Percentiles rank a stretch among this genome's conserved stretches.
Conservation (phyloP, 2,329 filamentous ascomycete genomes). For the Stagonosporopsis vannaccii region DNA sequence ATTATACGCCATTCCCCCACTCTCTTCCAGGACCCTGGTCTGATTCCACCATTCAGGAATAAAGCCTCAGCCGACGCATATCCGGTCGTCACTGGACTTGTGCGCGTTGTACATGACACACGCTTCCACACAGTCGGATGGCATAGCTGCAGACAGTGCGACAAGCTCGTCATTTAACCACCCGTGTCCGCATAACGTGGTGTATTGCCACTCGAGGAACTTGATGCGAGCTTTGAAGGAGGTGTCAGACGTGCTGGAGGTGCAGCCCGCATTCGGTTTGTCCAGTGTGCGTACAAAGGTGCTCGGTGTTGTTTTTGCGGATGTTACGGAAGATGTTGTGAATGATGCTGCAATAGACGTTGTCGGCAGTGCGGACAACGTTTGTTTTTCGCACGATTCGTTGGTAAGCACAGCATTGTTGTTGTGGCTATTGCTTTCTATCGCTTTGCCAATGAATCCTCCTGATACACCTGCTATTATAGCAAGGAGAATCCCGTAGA, state of each 20-base stretch:
- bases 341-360: too few relatives aligned
- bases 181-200: constrained; percentile 7
- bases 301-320: too few relatives aligned
- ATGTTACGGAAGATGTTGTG: too few relatives aligned
- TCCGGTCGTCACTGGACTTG: not conserved
- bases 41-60: constrained; percentile 19
- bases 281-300: too few relatives aligned
- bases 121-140: constrained; percentile 18
- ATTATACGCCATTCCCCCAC: constrained; percentile 7
- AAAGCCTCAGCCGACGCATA: constrained; percentile 15
- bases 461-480: constrained; percentile 13
- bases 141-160: constrained; percentile 1
- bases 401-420: too few relatives aligned
- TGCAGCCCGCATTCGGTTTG: too few relatives aligned
- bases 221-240: constrained; percentile 4
- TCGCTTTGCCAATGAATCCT: constrained; percentile 18
- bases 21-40: constrained; percentile 2
- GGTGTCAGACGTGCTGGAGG: not conserved
- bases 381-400: too few relatives aligned
- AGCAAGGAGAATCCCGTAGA: constrained; percentile 6
- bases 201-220: not conserved
- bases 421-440: too few relatives aligned
- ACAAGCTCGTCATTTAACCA: not conserved
- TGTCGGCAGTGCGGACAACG: too few relatives aligned
- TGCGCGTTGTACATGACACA: constrained; percentile 16